Percentiles rank a stretch among this genome's conserved stretches.
phyloP scores from a whole-genome alignment of 1,139 yeast genomes.

The Saccharomyces hybrid region DNA sequence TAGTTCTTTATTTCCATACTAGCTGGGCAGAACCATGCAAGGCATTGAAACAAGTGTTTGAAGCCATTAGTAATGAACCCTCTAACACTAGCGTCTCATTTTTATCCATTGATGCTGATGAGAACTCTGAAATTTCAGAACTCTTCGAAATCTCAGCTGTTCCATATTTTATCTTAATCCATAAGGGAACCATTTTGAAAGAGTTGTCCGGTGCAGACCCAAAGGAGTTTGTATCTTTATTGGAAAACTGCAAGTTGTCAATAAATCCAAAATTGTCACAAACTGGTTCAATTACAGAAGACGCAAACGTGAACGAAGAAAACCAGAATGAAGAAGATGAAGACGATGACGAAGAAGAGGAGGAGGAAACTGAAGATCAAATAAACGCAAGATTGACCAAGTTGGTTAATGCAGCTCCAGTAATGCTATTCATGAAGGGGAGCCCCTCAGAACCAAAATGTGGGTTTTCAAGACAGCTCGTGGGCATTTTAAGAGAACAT shows the following conservation, averaged over 20 bases:
- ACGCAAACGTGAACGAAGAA: constrained; percentile 3
- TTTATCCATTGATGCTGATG: constrained; percentile 83
- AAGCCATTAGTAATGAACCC: constrained; percentile 35
- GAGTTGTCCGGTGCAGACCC: constrained; percentile 97
- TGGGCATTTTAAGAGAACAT: constrained; percentile 90
- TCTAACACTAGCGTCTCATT: constrained; percentile 40
- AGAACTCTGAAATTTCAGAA: constrained; percentile 80
- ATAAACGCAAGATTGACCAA: constrained; percentile 70
- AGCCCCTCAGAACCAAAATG: constrained; percentile 97
- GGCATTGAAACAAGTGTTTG: constrained; percentile 36
- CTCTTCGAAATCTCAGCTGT: constrained; percentile 89
- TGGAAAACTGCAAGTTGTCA: constrained; percentile 42
- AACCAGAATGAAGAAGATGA: constrained; percentile 8
- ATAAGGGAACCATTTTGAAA: constrained; percentile 76
- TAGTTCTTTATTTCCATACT: constrained; percentile 84
- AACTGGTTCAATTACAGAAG: background rate
- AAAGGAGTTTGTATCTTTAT: constrained; percentile 71
- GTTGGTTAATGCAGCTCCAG: constrained; percentile 89
- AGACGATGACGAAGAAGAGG: constrained; percentile 27
- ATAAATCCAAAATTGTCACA: background rate
- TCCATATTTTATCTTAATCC: constrained; percentile 82
- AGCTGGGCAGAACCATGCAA: constrained; percentile 98
- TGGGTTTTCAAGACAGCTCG: constrained; percentile 93
- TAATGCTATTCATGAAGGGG: constrained; percentile 97
- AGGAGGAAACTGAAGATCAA: constrained; percentile 75